Evolutionary conservation across 2,329 filamentous ascomycete genomes (phyloP).

Genomic region (Pseudogymnoascus destructans): DNA sequence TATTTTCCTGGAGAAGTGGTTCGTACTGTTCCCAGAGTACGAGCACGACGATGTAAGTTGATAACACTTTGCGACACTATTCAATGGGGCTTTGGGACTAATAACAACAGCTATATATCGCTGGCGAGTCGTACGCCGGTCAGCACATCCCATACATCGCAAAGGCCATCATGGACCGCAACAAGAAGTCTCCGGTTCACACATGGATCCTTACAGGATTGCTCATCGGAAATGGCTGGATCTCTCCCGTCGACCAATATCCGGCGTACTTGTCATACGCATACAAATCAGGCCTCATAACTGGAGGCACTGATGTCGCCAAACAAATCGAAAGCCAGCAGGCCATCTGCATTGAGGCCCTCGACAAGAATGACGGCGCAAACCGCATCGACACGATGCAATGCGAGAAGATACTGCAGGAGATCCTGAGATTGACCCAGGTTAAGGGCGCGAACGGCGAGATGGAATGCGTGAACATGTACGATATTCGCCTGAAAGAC

Average conservation of each 20-base stretch:
- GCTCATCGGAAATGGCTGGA: slow-evolving; percentile 96
- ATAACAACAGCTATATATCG: slow-evolving; percentile 63
- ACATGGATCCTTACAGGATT: slow-evolving; percentile 72
- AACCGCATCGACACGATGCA: slow-evolving; percentile 51
- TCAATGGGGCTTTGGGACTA: neutral
- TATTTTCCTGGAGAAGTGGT: slow-evolving; percentile 83
- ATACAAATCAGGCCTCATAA: slow-evolving; percentile 61
- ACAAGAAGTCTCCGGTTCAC: slow-evolving; percentile 44
- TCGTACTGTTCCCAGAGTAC: slow-evolving; percentile 80
- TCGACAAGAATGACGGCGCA: slow-evolving; percentile 45
- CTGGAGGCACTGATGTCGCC: slow-evolving; percentile 50
- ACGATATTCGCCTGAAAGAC: slow-evolving; percentile 81
- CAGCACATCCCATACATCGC: slow-evolving; percentile 97
- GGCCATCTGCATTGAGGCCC: slow-evolving; percentile 48
- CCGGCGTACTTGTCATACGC: slow-evolving; percentile 71
- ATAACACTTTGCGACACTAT: neutral
- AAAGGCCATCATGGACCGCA: slow-evolving; percentile 77
- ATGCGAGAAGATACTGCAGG: slow-evolving; percentile 67
- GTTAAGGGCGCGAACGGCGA: slow-evolving; percentile 39
- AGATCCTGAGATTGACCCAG: slow-evolving; percentile 55
- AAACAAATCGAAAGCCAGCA: slow-evolving; percentile 56
- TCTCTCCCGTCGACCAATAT: slow-evolving; percentile 82
- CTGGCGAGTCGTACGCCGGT: slow-evolving; percentile 92
- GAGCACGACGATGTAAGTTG: slow-evolving; percentile 73
- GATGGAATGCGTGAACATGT: slow-evolving; percentile 74